Evolutionary conservation across 2,329 filamentous ascomycete genomes (phyloP).

Genomic region (Penicillium sp.): DNA sequence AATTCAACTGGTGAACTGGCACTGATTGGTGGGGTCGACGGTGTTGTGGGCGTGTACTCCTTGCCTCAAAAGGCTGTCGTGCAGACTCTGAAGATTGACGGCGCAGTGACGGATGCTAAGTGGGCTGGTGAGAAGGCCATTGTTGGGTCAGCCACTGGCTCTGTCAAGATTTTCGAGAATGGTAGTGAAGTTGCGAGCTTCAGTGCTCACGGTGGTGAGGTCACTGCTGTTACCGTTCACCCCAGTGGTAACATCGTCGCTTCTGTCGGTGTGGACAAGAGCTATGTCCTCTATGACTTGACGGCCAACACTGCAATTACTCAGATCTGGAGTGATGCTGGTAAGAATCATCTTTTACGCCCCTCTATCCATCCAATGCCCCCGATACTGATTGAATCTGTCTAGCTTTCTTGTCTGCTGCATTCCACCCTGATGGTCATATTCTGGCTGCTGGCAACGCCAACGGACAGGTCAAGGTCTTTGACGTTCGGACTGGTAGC

Average conservation of each 20-base stretch:
- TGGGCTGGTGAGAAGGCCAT: slow-evolving; percentile 68
- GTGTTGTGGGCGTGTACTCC: slow-evolving; percentile 76
- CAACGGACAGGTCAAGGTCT: slow-evolving; percentile 82
- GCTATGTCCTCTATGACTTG: slow-evolving; percentile 87
- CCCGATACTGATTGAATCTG: slow-evolving; percentile 24
- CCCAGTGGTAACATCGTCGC: slow-evolving; percentile 81
- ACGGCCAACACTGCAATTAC: slow-evolving; percentile 68
- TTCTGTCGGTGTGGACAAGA: slow-evolving; percentile 89
- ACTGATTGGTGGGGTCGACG: slow-evolving; percentile 74
- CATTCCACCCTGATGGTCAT: slow-evolving; percentile 97
- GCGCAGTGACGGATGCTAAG: slow-evolving; percentile 67
- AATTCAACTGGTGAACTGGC: slow-evolving; percentile 67
- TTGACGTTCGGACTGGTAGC: slow-evolving; percentile 78
- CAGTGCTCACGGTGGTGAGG: slow-evolving; percentile 79
- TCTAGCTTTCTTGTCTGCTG: slow-evolving; percentile 71
- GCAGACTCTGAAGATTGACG: slow-evolving; percentile 65
- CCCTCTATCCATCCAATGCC: background rate
- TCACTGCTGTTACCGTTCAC: slow-evolving; percentile 77
- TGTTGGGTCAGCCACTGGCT: slow-evolving; percentile 73
- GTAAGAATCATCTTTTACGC: slow-evolving; percentile 56
- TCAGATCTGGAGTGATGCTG: slow-evolving; percentile 77
- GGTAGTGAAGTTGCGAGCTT: slow-evolving; percentile 71
- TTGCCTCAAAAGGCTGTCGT: slow-evolving; percentile 76
- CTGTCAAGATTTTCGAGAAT: slow-evolving; percentile 77
- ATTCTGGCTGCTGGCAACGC: slow-evolving; percentile 82